These are phyloP conservation scores for Fusarium floridanum DNA, from an alignment of 2,329 filamentous ascomycete species.

Conservation along the genomic window DNA sequence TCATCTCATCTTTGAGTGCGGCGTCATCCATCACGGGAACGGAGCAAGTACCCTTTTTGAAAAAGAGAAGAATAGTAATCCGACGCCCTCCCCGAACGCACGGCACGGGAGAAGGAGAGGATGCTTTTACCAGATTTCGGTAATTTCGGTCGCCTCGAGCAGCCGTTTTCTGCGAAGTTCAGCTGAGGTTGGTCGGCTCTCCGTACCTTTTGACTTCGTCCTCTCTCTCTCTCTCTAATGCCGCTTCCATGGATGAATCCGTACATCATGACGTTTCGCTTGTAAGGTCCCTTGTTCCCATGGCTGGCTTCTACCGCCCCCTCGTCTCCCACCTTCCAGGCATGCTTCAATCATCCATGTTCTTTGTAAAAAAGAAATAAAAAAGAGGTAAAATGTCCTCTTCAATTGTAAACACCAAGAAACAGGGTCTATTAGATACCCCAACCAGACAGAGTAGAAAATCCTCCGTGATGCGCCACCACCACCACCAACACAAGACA, in stretches of 20 bases:
- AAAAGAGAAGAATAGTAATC: neutral
- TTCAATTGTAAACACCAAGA: neutral
- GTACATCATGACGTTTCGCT: slow-evolving; percentile 7
- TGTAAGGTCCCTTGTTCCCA: neutral
- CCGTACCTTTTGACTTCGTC: neutral
- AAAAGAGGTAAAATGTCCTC: no score
- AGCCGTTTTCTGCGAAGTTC: neutral
- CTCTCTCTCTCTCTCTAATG: neutral
- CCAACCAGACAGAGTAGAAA: neutral
- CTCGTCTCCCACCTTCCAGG: neutral
- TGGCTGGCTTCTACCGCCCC: neutral
- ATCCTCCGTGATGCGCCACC: neutral
- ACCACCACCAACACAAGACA: neutral
- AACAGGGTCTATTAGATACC: neutral
- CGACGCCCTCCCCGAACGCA: neutral
- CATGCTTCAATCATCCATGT: neutral
- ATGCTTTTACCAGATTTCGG: neutral
- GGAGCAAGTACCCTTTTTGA: neutral
- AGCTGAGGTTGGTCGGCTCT: neutral
- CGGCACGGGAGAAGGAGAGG: neutral
- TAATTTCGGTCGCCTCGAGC: neutral
- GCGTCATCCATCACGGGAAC: slow-evolving; percentile 10
- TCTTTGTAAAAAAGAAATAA: neutral
- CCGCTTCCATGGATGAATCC: slow-evolving; percentile 9
- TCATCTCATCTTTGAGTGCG: slow-evolving; percentile 25